Conservation (phyloP, 345 rosid genomes). For the Euphorbia tirucalli region DNA sequence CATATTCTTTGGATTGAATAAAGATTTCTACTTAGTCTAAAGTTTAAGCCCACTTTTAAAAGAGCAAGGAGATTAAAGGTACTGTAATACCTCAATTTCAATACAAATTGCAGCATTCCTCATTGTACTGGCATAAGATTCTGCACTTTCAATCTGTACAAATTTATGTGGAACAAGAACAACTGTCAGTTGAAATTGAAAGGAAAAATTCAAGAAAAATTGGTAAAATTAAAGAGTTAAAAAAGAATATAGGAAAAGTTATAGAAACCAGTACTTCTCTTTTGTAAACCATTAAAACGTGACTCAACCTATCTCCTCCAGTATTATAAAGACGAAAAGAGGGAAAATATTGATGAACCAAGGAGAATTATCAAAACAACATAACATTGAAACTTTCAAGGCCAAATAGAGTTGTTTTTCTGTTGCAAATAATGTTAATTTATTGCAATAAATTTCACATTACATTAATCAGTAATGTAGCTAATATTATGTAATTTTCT, state of each 20-base stretch:
- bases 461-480: not conserved
- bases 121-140: conserved; percentile 59
- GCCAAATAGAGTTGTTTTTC: not conserved
- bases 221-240: not conserved
- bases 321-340: not conserved
- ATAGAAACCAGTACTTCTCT: not conserved
- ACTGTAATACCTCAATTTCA: conserved; percentile 61
- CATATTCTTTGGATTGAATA: not conserved
- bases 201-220: conserved; percentile 5
- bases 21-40: no score
- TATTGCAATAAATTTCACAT: not conserved
- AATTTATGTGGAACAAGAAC: not conserved
- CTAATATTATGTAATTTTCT: not conserved
- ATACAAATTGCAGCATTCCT: conserved; percentile 71
- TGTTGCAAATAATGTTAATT: not conserved
- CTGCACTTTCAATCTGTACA: conserved; percentile 68
- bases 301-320: not conserved
- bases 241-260: not conserved
- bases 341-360: not conserved
- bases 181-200: not conserved
- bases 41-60: no score
- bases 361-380: not conserved
- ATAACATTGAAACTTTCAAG: not conserved
- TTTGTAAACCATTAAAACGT: not conserved
- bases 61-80: no score